Evolutionary conservation across 2,329 filamentous ascomycete species (phyloP).

Genomic region (Exophiala aquamarina): DNA sequence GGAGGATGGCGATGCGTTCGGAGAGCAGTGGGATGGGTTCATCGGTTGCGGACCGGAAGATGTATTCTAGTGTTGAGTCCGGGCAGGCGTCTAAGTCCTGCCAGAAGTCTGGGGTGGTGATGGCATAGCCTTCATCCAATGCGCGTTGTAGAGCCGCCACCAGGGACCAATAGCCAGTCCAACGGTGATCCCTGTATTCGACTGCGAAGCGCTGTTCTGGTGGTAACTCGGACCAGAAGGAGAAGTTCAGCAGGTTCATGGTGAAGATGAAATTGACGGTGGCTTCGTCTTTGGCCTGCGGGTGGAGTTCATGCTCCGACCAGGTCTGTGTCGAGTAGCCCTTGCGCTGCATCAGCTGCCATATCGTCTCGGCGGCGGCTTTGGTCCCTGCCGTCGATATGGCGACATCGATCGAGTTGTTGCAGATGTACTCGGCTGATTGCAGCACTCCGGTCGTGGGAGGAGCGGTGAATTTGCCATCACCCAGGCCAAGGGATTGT

Average conservation of each 20-base stretch:
- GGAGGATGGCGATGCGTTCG: slow-evolving; percentile 74
- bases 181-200: slow-evolving; percentile 74
- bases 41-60: slow-evolving; percentile 83
- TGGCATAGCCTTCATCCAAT: slow-evolving; percentile 84
- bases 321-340: slow-evolving; percentile 81
- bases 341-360: slow-evolving; percentile 78
- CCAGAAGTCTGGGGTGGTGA: slow-evolving; percentile 89
- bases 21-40: slow-evolving; percentile 84
- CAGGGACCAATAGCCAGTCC: slow-evolving; percentile 95
- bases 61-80: slow-evolving; percentile 68
- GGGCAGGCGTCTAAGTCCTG: slow-evolving; percentile 72
- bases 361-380: slow-evolving; percentile 75
- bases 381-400: slow-evolving; percentile 82
- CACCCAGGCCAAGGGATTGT: slow-evolving; percentile 69
- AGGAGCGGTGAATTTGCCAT: slow-evolving; percentile 53
- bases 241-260: slow-evolving; percentile 96
- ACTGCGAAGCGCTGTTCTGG: slow-evolving; percentile 77
- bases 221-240: slow-evolving; percentile 80
- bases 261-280: slow-evolving; percentile 93
- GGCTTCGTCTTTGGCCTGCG: slow-evolving; percentile 67
- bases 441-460: slow-evolving; percentile 80
- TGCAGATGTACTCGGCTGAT: slow-evolving; percentile 80
- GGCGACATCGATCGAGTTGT: slow-evolving; percentile 91
- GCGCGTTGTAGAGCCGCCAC: slow-evolving; percentile 85
- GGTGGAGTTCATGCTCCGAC: slow-evolving; percentile 87